Percentiles rank a stretch among this genome's conserved stretches.
phyloP scores from a whole-genome alignment of 345 rosid species.

The Draba incana region DNA sequence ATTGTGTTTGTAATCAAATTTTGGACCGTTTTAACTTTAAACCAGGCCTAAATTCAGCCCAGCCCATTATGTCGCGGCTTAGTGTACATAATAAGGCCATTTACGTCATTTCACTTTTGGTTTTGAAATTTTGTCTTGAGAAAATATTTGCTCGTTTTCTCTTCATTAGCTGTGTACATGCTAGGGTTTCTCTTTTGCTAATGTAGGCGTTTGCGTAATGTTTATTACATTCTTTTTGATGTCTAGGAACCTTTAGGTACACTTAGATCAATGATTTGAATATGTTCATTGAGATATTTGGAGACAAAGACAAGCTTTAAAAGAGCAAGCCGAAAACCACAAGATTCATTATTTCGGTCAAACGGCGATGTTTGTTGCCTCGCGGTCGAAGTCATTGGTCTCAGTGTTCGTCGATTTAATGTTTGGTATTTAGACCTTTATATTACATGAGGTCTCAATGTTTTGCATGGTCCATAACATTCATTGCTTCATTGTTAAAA shows the following conservation, averaged over 20 bases:
- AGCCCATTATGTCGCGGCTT: slow-evolving; percentile 17
- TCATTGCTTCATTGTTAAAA: neutral
- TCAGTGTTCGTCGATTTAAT: slow-evolving; percentile 60
- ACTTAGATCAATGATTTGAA: too few relatives aligned
- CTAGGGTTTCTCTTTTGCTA: too few relatives aligned
- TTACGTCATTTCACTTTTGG: neutral
- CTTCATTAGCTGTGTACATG: too few relatives aligned
- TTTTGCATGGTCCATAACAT: neutral
- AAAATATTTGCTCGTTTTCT: too few relatives aligned
- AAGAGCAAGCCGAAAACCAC: neutral
- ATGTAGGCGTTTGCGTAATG: too few relatives aligned
- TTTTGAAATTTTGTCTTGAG: neutral
- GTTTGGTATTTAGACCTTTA: slow-evolving; percentile 48
- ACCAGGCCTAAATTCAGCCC: slow-evolving; percentile 1
- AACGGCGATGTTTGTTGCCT: slow-evolving; percentile 59
- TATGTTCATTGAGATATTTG: too few relatives aligned
- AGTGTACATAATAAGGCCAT: neutral
- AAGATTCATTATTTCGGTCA: slow-evolving; percentile 47
- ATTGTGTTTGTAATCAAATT: neutral
- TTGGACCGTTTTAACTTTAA: neutral
- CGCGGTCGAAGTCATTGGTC: slow-evolving; percentile 63
- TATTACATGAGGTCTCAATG: neutral
- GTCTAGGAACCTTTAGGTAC: too few relatives aligned
- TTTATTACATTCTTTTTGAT: too few relatives aligned
- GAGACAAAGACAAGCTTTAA: neutral